Conservation (phyloP, 257 asterid species). For the Solanum lycopersicoides region DNA sequence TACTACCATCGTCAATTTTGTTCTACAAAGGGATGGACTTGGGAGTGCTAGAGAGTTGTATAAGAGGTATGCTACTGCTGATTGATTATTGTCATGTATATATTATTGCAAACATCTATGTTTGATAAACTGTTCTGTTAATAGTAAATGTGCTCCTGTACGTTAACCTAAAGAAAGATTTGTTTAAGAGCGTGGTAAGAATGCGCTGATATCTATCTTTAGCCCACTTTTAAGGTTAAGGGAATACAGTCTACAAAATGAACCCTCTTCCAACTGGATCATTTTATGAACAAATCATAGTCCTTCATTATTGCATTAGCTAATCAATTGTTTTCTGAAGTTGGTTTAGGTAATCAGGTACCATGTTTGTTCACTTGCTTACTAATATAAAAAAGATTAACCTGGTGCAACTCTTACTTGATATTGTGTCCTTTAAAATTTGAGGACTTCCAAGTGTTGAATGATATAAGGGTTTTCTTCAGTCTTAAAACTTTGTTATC, state of each 20-base stretch:
- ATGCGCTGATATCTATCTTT: background rate
- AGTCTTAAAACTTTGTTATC: background rate
- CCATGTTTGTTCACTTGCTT: background rate
- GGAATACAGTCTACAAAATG: background rate
- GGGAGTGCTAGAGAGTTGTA: slow-evolving; percentile 61
- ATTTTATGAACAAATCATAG: background rate
- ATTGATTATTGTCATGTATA: background rate
- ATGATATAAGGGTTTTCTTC: background rate
- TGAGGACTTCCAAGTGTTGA: background rate
- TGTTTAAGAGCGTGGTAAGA: background rate
- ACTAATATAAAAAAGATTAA: background rate
- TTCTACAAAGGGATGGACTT: slow-evolving; percentile 69
- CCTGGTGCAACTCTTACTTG: background rate
- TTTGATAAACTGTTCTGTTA: background rate
- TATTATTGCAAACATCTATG: background rate
- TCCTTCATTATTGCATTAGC: background rate
- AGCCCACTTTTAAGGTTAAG: background rate
- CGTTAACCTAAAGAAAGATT: background rate
- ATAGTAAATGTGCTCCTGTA: background rate
- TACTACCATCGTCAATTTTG: slow-evolving; percentile 36
- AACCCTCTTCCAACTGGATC: background rate
- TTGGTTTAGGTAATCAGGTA: background rate
- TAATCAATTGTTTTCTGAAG: background rate
- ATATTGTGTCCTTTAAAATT: background rate
- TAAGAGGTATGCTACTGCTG: slow-evolving; percentile 42